Conservation (phyloP, 2,329 filamentous ascomycete genomes). For the Aspergillus sergii region DNA sequence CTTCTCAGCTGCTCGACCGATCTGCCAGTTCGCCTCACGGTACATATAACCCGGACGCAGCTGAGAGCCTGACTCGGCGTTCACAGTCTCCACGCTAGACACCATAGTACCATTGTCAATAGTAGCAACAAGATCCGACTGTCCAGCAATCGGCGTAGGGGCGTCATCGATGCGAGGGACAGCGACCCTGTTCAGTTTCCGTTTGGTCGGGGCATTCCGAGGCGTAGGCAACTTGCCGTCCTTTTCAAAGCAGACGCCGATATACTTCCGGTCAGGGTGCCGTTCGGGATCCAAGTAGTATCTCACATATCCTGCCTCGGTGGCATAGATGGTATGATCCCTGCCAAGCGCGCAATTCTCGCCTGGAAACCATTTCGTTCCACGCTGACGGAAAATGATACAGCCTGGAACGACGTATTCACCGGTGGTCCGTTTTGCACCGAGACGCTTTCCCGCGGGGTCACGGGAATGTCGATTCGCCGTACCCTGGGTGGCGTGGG, state of each 20-base stretch:
- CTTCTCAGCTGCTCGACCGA: slow-evolving; percentile 65
- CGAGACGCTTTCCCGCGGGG: slow-evolving; percentile 80
- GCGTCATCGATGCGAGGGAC: slow-evolving; percentile 38
- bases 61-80: slow-evolving; percentile 33
- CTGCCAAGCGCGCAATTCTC: slow-evolving; percentile 95
- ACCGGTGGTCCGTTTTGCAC: slow-evolving; percentile 90
- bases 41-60: slow-evolving; percentile 64
- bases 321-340: slow-evolving; percentile 93
- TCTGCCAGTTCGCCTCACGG: slow-evolving; percentile 68
- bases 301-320: slow-evolving; percentile 84
- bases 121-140: slow-evolving; percentile 30
- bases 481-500: slow-evolving; percentile 66
- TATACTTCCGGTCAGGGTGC: slow-evolving; percentile 89
- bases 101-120: slow-evolving; percentile 29
- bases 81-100: slow-evolving; percentile 24
- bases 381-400: slow-evolving; percentile 96
- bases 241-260: slow-evolving; percentile 87
- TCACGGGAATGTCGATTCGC: slow-evolving; percentile 69
- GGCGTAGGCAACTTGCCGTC: slow-evolving; percentile 78
- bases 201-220: slow-evolving; percentile 69
- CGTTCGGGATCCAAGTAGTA: slow-evolving; percentile 88
- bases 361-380: slow-evolving; percentile 90
- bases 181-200: slow-evolving; percentile 74
- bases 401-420: slow-evolving; percentile 94
- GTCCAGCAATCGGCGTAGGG: slow-evolving; percentile 17